Evolutionary conservation across 1,284 basidiomycete genomes (phyloP).

Genomic region (Fomitiporia mediterranea): DNA sequence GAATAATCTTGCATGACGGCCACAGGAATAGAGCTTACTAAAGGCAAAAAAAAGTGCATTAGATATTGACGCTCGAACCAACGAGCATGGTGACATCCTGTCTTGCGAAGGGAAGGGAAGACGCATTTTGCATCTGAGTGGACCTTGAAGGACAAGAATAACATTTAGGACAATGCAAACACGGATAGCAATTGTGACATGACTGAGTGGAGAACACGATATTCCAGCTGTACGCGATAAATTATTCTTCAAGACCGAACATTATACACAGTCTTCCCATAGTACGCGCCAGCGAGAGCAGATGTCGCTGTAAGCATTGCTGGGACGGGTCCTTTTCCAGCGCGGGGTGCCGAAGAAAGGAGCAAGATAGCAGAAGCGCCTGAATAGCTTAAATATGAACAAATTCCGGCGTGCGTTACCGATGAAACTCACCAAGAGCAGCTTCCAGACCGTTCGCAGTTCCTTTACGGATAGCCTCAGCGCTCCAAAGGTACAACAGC

Average conservation of each 20-base stretch:
- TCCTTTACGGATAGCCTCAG: conserved; percentile 68
- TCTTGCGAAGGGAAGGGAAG: no score
- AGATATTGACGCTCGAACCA: no score
- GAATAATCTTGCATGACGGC: no score
- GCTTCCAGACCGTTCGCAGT: conserved; percentile 68
- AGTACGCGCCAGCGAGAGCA: conserved; percentile 60
- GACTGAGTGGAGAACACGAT: no score
- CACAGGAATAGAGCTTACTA: no score
- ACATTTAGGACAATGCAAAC: no score
- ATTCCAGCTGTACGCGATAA: no score
- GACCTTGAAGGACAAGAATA: no score
- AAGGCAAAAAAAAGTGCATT: no score
- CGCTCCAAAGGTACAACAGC: conserved; percentile 70
- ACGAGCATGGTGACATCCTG: no score
- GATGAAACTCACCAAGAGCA: conserved; percentile 57
- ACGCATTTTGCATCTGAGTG: no score
- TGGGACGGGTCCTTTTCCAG: conserved; percentile 74
- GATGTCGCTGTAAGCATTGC: conserved; percentile 61
- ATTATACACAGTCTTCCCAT: conserved; percentile 51
- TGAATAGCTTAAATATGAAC: conserved; percentile 27
- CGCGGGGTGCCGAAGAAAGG: conserved; percentile 73
- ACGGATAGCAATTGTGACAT: no score
- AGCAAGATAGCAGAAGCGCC: conserved; percentile 76
- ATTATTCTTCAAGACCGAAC: not conserved
- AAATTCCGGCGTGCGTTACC: not conserved